Conservation (phyloP, 2,329 filamentous ascomycete genomes). For the Fusarium pilosicola region DNA sequence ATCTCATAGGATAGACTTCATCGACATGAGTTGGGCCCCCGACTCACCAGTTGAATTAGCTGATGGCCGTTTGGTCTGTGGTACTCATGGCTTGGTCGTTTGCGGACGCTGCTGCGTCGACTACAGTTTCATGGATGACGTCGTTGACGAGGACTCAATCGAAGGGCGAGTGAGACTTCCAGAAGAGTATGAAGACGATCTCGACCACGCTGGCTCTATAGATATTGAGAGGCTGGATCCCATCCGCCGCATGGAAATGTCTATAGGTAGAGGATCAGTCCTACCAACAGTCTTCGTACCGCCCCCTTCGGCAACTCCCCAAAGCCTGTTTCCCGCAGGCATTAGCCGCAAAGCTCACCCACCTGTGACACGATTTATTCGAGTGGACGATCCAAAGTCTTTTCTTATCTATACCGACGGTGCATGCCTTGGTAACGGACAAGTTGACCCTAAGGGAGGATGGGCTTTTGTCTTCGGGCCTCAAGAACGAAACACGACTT, state of each 20-base stretch:
- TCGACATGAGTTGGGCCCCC: neutral
- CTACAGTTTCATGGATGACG: conserved; percentile 50
- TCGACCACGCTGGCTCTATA: neutral
- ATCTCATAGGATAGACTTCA: neutral
- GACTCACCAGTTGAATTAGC: conserved; percentile 41
- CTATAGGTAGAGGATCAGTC: conserved; percentile 14
- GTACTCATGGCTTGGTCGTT: conserved; percentile 45
- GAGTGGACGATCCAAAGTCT: neutral
- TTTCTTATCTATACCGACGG: conserved; percentile 58
- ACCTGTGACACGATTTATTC: conserved; percentile 8
- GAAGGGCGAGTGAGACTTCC: neutral
- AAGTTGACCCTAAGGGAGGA: conserved; percentile 49
- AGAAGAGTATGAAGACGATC: neutral
- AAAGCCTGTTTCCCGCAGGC: neutral
- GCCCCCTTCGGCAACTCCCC: neutral
- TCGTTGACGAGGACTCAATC: conserved; percentile 12
- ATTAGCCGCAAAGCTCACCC: neutral
- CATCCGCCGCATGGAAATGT: neutral
- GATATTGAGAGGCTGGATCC: neutral
- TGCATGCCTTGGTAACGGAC: conserved; percentile 56
- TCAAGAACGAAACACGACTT: neutral
- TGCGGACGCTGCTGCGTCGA: conserved; percentile 50
- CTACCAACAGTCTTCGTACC: conserved; percentile 26
- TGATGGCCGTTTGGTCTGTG: conserved; percentile 50
- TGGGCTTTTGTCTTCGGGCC: conserved; percentile 50